phyloP scores from a whole-genome alignment of 2,329 filamentous ascomycete genomes.

The Aschersonia sp. region DNA sequence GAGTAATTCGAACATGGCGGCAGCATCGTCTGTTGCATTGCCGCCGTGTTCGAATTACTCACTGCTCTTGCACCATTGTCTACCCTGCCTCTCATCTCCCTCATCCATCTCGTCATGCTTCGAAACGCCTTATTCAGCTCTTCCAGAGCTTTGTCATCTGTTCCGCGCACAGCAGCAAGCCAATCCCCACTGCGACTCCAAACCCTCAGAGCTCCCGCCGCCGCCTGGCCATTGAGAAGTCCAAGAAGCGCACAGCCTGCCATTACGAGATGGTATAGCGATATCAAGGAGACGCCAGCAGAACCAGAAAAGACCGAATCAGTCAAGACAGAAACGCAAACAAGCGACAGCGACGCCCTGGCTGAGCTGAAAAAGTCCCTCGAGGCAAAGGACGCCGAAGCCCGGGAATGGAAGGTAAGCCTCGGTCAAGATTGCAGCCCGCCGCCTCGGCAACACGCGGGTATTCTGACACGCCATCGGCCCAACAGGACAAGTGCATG shows the following conservation, averaged over 20 bases:
- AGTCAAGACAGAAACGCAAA: constrained; percentile 10
- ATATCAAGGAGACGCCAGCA: constrained; percentile 23
- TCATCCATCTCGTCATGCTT: constrained; percentile 22
- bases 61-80: not conserved
- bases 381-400: constrained; percentile 37
- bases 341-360: constrained; percentile 19
- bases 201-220: constrained; percentile 20
- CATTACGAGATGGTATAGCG: constrained; percentile 33
- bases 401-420: constrained; percentile 69
- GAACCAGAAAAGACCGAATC: constrained; percentile 11
- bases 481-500: constrained; percentile 73
- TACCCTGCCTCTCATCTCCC: constrained; percentile 3
- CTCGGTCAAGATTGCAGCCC: not conserved
- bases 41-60: no score
- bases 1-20: no score
- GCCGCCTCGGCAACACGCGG: no score
- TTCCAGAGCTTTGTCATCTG: constrained; percentile 28
- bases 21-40: constrained; percentile 4
- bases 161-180: constrained; percentile 19
- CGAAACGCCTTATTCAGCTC: constrained; percentile 28
- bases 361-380: constrained; percentile 34
- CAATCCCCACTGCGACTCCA: constrained; percentile 22
- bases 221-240: constrained; percentile 20
- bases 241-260: constrained; percentile 20
- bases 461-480: not conserved